Conservation (phyloP, 495 filamentous ascomycete species). For the Lepraria neglecta region DNA sequence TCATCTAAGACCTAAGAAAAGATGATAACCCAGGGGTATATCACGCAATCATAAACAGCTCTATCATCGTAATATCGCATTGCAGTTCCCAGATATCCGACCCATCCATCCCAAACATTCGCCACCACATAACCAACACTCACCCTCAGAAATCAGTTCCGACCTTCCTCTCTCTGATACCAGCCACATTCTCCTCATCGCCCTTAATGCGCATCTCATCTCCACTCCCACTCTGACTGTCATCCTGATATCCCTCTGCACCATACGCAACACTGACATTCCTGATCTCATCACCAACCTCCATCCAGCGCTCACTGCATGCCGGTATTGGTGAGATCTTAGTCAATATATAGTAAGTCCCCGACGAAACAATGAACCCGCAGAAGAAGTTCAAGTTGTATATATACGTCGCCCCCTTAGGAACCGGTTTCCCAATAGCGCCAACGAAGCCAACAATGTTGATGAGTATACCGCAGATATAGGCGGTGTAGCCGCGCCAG, state of each 20-base stretch:
- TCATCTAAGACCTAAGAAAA: not conserved
- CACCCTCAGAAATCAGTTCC: not conserved
- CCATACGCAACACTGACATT: conserved; percentile 30
- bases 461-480: conserved; percentile 79
- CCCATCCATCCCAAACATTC: not conserved
- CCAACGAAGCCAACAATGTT: conserved; percentile 91
- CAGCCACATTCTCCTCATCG: conserved; percentile 16
- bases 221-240: conserved; percentile 22
- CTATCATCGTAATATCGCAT: not conserved
- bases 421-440: conserved; percentile 65
- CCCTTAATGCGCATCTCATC: conserved; percentile 3
- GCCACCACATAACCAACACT: not conserved
- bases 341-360: conserved; percentile 64
- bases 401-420: conserved; percentile 73
- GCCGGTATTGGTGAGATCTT: conserved; percentile 60
- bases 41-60: not conserved
- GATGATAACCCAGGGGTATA: not conserved
- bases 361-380: conserved; percentile 65
- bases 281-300: conserved; percentile 46
- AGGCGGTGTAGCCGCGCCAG: conserved; percentile 78
- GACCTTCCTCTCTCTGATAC: conserved; percentile 8
- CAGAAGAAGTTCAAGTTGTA: conserved; percentile 89
- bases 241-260: conserved; percentile 20
- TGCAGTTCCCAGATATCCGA: not conserved
- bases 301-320: conserved; percentile 71